phyloP scores from a whole-genome alignment of 805 yeast genomes.

The Candida rishiriensis region DNA sequence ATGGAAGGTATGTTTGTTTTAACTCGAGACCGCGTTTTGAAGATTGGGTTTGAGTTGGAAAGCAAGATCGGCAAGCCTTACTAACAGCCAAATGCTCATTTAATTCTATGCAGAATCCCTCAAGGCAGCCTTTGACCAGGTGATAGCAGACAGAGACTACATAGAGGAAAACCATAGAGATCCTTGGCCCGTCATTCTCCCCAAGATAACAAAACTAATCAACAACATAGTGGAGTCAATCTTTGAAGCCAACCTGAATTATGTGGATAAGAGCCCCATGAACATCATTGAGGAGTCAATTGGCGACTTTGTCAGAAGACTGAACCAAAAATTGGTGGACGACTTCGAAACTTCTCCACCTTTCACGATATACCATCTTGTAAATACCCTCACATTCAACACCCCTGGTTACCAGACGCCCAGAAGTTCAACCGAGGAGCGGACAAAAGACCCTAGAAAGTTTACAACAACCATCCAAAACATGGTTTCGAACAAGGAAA shows the following conservation, averaged over 20 bases:
- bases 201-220: conserved; percentile 8
- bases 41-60: no score
- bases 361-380: conserved; percentile 24
- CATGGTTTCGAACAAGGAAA: conserved; percentile 14
- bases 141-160: conserved; percentile 15
- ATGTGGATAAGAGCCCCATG: conserved; percentile 10
- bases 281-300: conserved; percentile 11
- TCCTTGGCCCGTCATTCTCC: conserved; percentile 13
- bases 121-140: conserved; percentile 7
- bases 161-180: conserved; percentile 10
- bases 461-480: conserved; percentile 15
- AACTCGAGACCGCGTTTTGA: no score
- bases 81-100: not conserved
- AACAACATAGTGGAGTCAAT: conserved; percentile 6
- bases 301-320: conserved; percentile 9
- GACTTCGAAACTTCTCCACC: conserved; percentile 26
- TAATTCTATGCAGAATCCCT: conserved; percentile 6
- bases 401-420: conserved; percentile 15
- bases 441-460: not conserved
- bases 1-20: conserved; percentile 8
- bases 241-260: conserved; percentile 16
- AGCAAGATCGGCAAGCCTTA: not conserved
- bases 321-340: conserved; percentile 5
- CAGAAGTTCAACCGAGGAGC: not conserved
- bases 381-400: conserved; percentile 10